phyloP scores from a whole-genome alignment of 352 stramenopile genomes.

The Pythium myriotylum region DNA sequence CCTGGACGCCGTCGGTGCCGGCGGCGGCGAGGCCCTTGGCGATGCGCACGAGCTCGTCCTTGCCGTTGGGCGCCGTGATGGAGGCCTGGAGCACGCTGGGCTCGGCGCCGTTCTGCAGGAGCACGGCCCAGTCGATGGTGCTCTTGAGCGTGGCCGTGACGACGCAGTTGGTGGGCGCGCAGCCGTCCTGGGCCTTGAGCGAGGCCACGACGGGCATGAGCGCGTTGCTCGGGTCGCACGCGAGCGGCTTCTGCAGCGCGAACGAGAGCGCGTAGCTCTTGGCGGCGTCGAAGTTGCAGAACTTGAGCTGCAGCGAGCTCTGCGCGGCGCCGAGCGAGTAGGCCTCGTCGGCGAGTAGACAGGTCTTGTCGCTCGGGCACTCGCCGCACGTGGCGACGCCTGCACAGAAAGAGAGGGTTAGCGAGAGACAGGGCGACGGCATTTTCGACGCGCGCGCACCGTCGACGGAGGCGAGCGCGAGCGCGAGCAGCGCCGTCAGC shows the following conservation, averaged over 20 bases:
- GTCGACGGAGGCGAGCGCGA: background rate
- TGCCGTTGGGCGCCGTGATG: conserved; percentile 36
- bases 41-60: conserved; percentile 48
- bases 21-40: conserved; percentile 40
- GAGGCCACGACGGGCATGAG: conserved; percentile 45
- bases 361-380: conserved; percentile 46
- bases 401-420: conserved; percentile 14
- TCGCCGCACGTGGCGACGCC: conserved; percentile 52
- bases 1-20: conserved; percentile 25
- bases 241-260: conserved; percentile 40
- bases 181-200: conserved; percentile 40
- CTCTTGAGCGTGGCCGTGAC: conserved; percentile 53
- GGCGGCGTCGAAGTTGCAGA: conserved; percentile 70
- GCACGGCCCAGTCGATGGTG: conserved; percentile 71
- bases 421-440: background rate
- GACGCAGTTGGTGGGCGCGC: conserved; percentile 45
- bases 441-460: conserved; percentile 10
- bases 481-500: conserved; percentile 10
- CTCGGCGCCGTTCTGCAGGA: conserved; percentile 40
- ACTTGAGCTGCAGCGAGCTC: conserved; percentile 45
- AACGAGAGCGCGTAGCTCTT: conserved; percentile 39
- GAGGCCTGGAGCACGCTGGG: conserved; percentile 58
- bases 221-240: conserved; percentile 46
- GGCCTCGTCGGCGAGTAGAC: conserved; percentile 53
- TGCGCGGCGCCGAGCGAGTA: conserved; percentile 40